phyloP scores from a whole-genome alignment of 2,329 filamentous ascomycete species.

The Elsinoe ampelina region DNA sequence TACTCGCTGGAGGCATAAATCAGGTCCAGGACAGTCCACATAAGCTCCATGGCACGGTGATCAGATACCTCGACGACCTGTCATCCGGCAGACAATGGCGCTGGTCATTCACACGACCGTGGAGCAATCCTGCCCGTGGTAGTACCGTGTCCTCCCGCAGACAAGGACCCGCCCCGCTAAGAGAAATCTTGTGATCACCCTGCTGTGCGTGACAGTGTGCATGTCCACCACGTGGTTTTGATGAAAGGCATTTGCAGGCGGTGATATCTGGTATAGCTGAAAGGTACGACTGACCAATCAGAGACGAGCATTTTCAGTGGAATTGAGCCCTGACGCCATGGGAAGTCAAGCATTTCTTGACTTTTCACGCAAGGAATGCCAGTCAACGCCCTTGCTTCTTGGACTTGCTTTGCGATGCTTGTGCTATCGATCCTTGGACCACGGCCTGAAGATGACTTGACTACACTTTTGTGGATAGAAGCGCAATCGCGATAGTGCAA shows the following conservation, averaged over 20 bases:
- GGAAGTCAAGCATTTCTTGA: background rate
- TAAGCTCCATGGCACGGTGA: too few relatives aligned
- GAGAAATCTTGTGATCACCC: too few relatives aligned
- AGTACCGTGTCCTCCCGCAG: too few relatives aligned
- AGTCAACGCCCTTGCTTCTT: background rate
- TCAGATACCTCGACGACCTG: too few relatives aligned
- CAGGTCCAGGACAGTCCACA: too few relatives aligned
- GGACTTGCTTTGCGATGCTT: constrained; percentile 3
- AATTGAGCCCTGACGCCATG: background rate
- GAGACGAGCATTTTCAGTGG: background rate
- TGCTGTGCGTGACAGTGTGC: too few relatives aligned
- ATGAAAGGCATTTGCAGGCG: background rate
- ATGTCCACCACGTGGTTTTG: background rate
- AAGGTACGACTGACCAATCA: background rate
- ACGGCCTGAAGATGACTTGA: background rate
- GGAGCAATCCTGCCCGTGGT: too few relatives aligned
- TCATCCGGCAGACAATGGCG: too few relatives aligned
- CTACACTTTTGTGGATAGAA: background rate
- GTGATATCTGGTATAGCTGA: background rate
- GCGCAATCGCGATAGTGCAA: background rate
- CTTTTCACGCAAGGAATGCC: background rate
- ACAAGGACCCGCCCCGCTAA: too few relatives aligned
- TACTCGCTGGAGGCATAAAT: too few relatives aligned
- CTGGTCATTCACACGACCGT: too few relatives aligned
- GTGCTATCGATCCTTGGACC: background rate